phyloP scores from a whole-genome alignment of 163 green algal genomes.

The Trebouxia gelatinosa region DNA sequence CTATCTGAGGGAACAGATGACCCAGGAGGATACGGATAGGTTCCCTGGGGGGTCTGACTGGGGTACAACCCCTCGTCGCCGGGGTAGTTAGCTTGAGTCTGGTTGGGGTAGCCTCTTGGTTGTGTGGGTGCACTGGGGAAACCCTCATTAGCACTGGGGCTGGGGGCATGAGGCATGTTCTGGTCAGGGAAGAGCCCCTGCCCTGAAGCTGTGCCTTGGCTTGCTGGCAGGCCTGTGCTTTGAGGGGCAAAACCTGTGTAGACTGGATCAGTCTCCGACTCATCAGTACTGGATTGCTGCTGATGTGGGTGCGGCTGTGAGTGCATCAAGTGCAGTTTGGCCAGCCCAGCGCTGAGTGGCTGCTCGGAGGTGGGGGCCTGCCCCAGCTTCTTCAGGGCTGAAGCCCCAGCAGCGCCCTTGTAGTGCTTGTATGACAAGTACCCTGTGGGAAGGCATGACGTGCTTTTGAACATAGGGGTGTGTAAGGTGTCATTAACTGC shows the following conservation, averaged over 20 bases:
- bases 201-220: too few species aligned
- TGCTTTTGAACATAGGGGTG: too few species aligned
- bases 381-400: slow-evolving; percentile 7
- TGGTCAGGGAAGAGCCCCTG: too few species aligned
- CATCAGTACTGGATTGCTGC: neutral
- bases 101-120: neutral
- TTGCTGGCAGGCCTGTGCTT: too few species aligned
- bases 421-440: slow-evolving; percentile 19
- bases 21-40: neutral
- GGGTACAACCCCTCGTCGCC: neutral
- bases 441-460: too few species aligned
- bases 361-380: neutral
- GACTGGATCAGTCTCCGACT: neutral
- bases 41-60: neutral
- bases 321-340: neutral
- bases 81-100: neutral
- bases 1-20: neutral
- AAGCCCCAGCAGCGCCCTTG: slow-evolving; percentile 4
- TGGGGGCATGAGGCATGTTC: too few species aligned
- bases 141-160: neutral
- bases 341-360: neutral
- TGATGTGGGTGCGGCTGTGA: neutral
- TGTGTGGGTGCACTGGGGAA: neutral
- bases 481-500: too few species aligned
- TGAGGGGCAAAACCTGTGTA: slow-evolving; percentile 13